phyloP scores from a whole-genome alignment of 768 basidiomycete genomes.

The Podaxis carcinomalis region DNA sequence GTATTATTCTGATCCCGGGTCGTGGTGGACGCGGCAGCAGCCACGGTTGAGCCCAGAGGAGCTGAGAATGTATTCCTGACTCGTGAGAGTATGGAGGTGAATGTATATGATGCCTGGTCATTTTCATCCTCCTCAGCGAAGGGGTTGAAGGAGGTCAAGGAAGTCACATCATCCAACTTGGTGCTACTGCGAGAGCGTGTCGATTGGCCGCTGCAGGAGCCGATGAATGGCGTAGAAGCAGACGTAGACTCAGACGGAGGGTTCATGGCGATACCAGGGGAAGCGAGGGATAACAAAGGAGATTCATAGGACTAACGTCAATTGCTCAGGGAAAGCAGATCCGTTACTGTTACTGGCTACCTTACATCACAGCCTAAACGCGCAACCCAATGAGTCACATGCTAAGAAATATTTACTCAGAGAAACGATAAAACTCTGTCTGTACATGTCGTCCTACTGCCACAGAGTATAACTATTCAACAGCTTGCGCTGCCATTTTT shows the following conservation, averaged over 20 bases:
- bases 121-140: conserved; percentile 93
- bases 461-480: too few species aligned
- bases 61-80: conserved; percentile 77
- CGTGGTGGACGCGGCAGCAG: conserved; percentile 27
- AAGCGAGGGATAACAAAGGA: neutral
- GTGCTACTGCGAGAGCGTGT: conserved; percentile 63
- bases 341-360: neutral
- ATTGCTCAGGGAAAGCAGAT: neutral
- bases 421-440: too few species aligned
- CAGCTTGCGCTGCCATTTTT: neutral
- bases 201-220: conserved; percentile 36
- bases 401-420: neutral
- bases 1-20: conserved; percentile 26
- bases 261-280: neutral
- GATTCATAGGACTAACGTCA: neutral
- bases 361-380: neutral
- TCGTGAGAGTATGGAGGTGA: conserved; percentile 74
- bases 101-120: conserved; percentile 81
- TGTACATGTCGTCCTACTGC: too few species aligned
- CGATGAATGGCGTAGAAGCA: conserved; percentile 29
- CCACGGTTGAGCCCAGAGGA: conserved; percentile 54
- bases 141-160: conserved; percentile 84
- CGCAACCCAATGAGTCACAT: neutral
- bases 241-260: conserved; percentile 21
- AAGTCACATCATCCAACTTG: conserved; percentile 61